Base-by-base conservation (phyloP, 306 rosid species). In the Nissolia schottii region DNA sequence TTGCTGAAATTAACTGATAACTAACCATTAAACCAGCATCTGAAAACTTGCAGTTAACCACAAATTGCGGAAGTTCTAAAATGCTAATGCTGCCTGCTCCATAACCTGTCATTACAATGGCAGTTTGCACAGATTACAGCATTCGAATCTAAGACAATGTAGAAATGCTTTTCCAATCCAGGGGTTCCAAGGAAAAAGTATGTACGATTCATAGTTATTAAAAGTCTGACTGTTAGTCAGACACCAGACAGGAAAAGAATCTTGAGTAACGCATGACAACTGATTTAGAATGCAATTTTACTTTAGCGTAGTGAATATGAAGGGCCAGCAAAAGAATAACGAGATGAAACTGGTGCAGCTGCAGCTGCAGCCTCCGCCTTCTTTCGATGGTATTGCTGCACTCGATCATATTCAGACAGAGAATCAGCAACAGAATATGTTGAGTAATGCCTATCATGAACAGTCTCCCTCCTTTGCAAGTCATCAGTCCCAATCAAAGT, bases 311-410 rank as follows among this genome's bases (percentile, higher is more conserved):
- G 76, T 0, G 84, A 53, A 55, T 38, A 81, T 0, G 90, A 73
- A 22, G 86, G 83, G 55, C 92, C 83, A 0, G 87, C 81, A 57
- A 85, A 83, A 15, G 85, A 78, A 76, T 89, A 89, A 13, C 90
- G 89, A 31, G 87, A 87, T n/a, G 90, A 85, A 40, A 84, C 83
- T 3, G 88, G 87, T 43, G 58, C 51, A 4, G 65, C 18, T 1
- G 75, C 51, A 3, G 62, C 29, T 3, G 80, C 27, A 2, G 68
- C 57, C 15, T 87, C 92, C 54, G 53, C 76, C 69, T 50, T 60
- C 16, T 60, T 63, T 53, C 56, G 68, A 7, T 11, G 77, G 69
- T 77, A 74, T 54, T 53, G 83, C 38, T 64, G 83, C 50, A 57
- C 70, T 67, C 38, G 76, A 57, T 64, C 79, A 58, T 86, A 80